Base-by-base conservation (phyloP, 305 asterid genomes). In the Solanum hybrid region DNA sequence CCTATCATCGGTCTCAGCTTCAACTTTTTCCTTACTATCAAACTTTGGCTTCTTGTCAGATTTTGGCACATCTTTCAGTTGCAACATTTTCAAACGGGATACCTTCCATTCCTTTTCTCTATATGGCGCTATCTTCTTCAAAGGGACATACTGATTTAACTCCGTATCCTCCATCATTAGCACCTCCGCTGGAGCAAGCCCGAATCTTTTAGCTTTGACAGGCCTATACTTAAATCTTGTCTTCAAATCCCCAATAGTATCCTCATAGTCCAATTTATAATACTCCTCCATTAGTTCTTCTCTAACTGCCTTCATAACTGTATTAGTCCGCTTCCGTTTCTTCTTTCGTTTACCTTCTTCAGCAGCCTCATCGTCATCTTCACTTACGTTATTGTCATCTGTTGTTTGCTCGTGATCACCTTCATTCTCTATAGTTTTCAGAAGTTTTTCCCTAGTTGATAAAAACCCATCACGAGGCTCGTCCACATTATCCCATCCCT, bases 261-360 rank as follows among this genome's bases (percentile, higher is more conserved):
- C 99, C 91, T 97, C 99, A 89, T 95, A 96, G 90, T 96, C 99
- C 95, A 97, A 92, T 93, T 96, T 96, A 93, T 96, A 93, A 82
- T 96, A 97, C 93, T 97, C 99, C 79, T 97, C 99, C 98, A 97
- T 82, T 89, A 95, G 90, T 90, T 95, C 92, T 89, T 95, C 96
- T 79, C 90, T 92, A 87, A 93, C 94, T 7, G 95, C 96, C 91
- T 95, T 93, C 93, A 94, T 97, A 20, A 92, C 94, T 15, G 92
- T 97, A 89, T 95, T 94, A n/a, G 92, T 85, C 37, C 20, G 61
- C 38, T 93, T 95, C 24, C 95, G 90, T 90, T 97, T 95, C 91
- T 94, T 95, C 94, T 94, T 96, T 84, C 93, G 91, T 91, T 95
- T 94, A 88, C 97, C 94, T 88, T 90, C 95, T 87, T 89, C 90